Evolutionary conservation across 2,329 filamentous ascomycete species (phyloP).

Genomic region (Geoglossum cookeanum): DNA sequence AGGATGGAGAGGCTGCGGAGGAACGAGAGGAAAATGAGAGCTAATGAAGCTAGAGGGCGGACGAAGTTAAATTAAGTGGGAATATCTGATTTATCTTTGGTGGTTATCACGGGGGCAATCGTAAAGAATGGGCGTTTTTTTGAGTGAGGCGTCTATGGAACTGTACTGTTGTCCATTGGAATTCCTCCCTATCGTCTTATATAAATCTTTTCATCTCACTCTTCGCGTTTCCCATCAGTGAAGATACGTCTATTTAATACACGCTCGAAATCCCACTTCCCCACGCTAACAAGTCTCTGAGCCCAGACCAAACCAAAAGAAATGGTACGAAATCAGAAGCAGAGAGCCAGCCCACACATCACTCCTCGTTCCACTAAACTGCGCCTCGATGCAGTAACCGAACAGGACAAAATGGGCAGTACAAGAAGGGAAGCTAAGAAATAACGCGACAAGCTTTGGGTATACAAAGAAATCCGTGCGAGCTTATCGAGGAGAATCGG

Average conservation of each 20-base stretch:
- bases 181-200: no score
- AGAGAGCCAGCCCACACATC: background rate
- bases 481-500: background rate
- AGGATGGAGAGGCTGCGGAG: constrained; percentile 1
- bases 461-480: background rate
- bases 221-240: background rate
- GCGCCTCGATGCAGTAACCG: background rate
- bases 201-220: no score
- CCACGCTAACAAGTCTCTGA: background rate
- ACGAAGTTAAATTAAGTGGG: constrained; percentile 5
- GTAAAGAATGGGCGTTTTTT: no score
- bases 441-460: background rate
- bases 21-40: constrained; percentile 47
- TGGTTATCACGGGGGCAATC: no score
- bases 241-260: background rate
- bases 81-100: background rate
- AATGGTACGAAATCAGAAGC: background rate
- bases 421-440: background rate
- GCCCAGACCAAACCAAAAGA: background rate
- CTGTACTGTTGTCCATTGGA: no score
- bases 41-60: constrained; percentile 35
- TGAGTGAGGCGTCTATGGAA: no score
- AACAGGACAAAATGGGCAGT: background rate
- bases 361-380: background rate
- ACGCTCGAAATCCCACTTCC: background rate